Evolutionary conservation across 306 rosid species (phyloP), one percentile per base, ranked within the genome.

Genomic region (Ormosia emarginata): DNA sequence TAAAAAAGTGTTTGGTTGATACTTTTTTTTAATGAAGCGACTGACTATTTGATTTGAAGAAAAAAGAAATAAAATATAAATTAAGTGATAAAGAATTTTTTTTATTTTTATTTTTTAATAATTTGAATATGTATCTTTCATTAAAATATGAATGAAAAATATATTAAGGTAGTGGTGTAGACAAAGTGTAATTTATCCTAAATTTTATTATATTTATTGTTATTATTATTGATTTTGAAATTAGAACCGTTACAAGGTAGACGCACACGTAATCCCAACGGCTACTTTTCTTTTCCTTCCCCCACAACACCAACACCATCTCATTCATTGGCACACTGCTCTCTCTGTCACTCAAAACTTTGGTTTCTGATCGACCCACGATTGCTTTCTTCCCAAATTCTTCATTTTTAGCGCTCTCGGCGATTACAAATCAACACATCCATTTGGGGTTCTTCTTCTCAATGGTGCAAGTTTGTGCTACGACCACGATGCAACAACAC

Each of bases 201-300:
- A 24, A 24, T 24, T 24, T 24, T 24, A 24, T 24, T 24, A 24
- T 24, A 4, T 9, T 11, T 59, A 29, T 3, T 59, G 1, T 81
- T 10, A 40, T 3, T 59, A 3, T 81, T 10, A 40, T 82, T 47
- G 55, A 55, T 66, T 6, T 82, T 24, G 71, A 75, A 82, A 56
- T 74, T 59, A 74, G 77, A 75, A 75, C 85, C 85, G 81, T 82
- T 82, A 47, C 65, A 82, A 75, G 71, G 77, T 75, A 67, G 75
- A 75, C 81, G 9, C 81, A 57, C 70, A 50, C 57, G 37, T 15
- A 53, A 63, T 49, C 55, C 71, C 77, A 82, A 82, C 85, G 81
- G 85, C 77, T 82, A 82, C 71, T 67, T 75, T 37, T 56, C 40
- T 46, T 43, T 69, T 24, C 74, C 66, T 56, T 18, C 12, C 66